Evolutionary conservation across 148 eudicot genomes (phyloP).

Genomic region (Nyssa sinensis): DNA sequence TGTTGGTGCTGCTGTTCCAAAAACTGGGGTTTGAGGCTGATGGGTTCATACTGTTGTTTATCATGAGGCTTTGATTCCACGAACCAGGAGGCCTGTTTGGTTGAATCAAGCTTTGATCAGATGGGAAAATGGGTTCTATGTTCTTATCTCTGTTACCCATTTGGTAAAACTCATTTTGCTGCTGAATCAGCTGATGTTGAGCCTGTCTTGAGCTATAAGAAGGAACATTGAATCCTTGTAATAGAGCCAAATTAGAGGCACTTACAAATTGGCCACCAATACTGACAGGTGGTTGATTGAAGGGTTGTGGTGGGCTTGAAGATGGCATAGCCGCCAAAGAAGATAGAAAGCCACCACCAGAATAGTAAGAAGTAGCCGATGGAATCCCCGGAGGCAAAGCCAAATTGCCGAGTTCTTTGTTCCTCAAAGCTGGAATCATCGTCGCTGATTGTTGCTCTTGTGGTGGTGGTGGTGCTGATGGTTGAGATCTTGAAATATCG

Average conservation of each 20-base stretch:
- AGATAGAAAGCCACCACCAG: constrained; percentile 30
- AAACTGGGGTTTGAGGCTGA: background rate
- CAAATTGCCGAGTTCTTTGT: background rate
- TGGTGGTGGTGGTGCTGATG: background rate
- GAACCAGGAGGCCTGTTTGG: constrained; percentile 5
- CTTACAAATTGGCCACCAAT: constrained; percentile 5
- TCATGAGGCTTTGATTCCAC: constrained; percentile 19
- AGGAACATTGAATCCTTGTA: constrained; percentile 30
- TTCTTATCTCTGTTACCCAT: too few species aligned
- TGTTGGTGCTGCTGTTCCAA: background rate
- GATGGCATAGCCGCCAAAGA: constrained; percentile 33
- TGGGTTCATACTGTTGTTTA: background rate
- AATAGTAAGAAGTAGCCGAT: too few species aligned
- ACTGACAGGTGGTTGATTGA: background rate
- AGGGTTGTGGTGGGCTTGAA: constrained; percentile 12
- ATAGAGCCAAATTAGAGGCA: constrained; percentile 28
- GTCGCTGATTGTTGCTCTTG: background rate
- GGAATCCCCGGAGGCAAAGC: background rate
- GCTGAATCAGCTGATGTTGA: constrained; percentile 17
- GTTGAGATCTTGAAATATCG: too few species aligned
- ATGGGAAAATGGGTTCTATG: too few species aligned
- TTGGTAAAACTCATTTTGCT: constrained; percentile 14
- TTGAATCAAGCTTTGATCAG: too few species aligned
- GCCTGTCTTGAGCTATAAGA: constrained; percentile 10
- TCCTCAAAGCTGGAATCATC: background rate